Evolutionary conservation across 352 stramenopile species (phyloP).

Genomic region (Globisporangium heterothallicum): DNA sequence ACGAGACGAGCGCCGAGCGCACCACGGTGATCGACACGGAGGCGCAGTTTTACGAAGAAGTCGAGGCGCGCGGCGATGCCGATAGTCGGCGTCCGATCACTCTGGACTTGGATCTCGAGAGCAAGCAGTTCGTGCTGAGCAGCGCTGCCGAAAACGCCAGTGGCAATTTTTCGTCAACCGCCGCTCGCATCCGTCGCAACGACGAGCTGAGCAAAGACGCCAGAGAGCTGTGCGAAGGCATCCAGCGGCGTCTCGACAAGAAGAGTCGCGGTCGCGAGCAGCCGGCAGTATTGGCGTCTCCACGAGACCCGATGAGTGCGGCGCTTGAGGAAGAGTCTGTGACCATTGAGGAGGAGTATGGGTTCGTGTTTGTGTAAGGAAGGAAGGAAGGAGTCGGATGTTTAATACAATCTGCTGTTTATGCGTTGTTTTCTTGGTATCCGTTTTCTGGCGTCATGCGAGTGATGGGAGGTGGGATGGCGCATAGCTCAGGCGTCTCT

Average conservation of each 20-base stretch:
- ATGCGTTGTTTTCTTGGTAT: neutral
- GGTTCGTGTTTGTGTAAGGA: conserved; percentile 40
- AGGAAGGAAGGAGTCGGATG: neutral
- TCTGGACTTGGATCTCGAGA: conserved; percentile 47
- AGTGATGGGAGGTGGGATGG: neutral
- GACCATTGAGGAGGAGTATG: conserved; percentile 44
- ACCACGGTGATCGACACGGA: conserved; percentile 44
- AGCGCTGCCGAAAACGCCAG: neutral
- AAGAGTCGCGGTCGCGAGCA: conserved; percentile 12
- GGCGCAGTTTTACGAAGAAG: conserved; percentile 32
- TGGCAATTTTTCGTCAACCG: neutral
- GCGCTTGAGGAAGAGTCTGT: conserved; percentile 12
- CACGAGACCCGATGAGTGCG: neutral
- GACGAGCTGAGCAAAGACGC: conserved; percentile 49
- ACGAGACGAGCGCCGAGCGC: conserved; percentile 34
- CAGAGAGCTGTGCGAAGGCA: conserved; percentile 39
- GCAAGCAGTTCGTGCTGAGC: conserved; percentile 26
- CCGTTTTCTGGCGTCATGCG: neutral
- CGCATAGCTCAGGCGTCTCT: neutral
- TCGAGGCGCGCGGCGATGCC: conserved; percentile 9
- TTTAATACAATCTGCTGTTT: conserved; percentile 3
- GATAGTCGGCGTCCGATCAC: conserved; percentile 23
- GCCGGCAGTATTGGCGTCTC: neutral
- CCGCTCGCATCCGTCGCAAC: conserved; percentile 31
- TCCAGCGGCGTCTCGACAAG: conserved; percentile 41